Base-by-base conservation (phyloP, 1,139 yeast species). In the Blastobotrys raffinosifermentans region DNA sequence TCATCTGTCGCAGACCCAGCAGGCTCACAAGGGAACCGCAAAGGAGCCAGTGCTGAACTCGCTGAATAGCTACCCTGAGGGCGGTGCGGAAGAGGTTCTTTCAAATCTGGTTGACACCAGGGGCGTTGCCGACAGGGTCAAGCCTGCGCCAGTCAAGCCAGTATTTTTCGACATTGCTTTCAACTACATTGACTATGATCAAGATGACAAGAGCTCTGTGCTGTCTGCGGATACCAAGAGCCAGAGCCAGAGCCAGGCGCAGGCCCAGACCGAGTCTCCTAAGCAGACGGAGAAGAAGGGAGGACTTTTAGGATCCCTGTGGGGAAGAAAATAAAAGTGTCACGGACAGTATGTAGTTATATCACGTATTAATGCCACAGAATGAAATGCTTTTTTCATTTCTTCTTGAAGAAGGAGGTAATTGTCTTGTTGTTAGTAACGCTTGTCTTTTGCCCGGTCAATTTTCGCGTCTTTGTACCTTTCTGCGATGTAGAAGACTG, bases 121-220 rank as follows among this genome's bases (percentile, higher is more conserved):
- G 7, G 6, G 14, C 7, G 48, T 73, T 29, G 66, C 67, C 16
- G 63, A 69, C 11, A 55, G 59, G 11, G 47, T 75, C 19, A 62
- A 61, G 41, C 83, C 94, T 1, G 73, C 83, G 2, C 70, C 78
- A 41, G 75, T 81, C 41, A 89, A 89, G 60, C 96, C 97, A 0
- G 94, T 87, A 6, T 72, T 87, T 52, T 89, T 86, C 54, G 97
- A 89, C 58, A 69, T 85, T 52, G 96, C 94, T 0, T 87, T 69
- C 66, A 87, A 87, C 58, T 87, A 84, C 54, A 73, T 89, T 37
- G 67, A 70, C 33, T 77, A 78, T 54, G 69, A 44, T 17, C 48
- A 41, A 15, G 39, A 20, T 10, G 42, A 31, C n/a, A 43, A 34
- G 10, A 31, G 22, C n/a, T n/a, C n/a, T n/a, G n/a, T n/a, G n/a